phyloP scores from a whole-genome alignment of 2,329 filamentous ascomycete genomes.

The Stachybotrys echinatus region DNA sequence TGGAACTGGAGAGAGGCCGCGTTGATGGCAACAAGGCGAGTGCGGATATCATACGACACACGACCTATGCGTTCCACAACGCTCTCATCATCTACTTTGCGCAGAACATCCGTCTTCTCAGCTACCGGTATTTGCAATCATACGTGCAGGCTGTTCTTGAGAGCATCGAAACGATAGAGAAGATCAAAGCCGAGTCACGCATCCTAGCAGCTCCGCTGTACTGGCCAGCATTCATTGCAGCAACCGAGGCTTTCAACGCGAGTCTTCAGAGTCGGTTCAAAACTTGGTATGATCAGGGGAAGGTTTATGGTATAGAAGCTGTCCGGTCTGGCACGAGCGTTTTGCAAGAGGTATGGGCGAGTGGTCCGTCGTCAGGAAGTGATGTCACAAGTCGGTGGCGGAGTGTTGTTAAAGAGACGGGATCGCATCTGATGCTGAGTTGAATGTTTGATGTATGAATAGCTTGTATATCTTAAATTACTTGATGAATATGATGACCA shows the following conservation, averaged over 20 bases:
- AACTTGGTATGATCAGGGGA: conserved; percentile 8
- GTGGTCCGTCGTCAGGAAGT: not conserved
- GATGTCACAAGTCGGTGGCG: conserved; percentile 4
- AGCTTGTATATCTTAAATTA: no score
- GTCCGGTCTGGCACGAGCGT: conserved; percentile 8
- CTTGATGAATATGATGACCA: no score
- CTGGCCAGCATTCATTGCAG: conserved; percentile 11
- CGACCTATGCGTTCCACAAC: conserved; percentile 10
- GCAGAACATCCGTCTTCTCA: conserved; percentile 5
- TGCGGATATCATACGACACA: conserved; percentile 6
- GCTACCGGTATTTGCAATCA: conserved; percentile 3
- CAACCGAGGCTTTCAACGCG: conserved; percentile 6
- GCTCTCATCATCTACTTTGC: conserved; percentile 12
- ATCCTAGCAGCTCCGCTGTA: conserved; percentile 7
- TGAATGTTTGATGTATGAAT: no score
- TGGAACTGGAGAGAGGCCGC: not conserved
- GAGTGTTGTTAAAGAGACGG: conserved; percentile 1
- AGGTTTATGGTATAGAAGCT: conserved; percentile 7
- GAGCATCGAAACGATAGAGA: conserved; percentile 7
- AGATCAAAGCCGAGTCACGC: conserved; percentile 4
- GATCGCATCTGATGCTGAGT: not conserved
- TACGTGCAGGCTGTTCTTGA: conserved; percentile 4
- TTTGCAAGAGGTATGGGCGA: conserved; percentile 6
- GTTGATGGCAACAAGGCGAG: not conserved
- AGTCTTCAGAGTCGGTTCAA: conserved; percentile 6